A percentile compares a stretch with the other conserved stretches of the same genome.
Evolutionary conservation across 768 basidiomycete species (phyloP).

Genomic region (Phaffia tasmanica): DNA sequence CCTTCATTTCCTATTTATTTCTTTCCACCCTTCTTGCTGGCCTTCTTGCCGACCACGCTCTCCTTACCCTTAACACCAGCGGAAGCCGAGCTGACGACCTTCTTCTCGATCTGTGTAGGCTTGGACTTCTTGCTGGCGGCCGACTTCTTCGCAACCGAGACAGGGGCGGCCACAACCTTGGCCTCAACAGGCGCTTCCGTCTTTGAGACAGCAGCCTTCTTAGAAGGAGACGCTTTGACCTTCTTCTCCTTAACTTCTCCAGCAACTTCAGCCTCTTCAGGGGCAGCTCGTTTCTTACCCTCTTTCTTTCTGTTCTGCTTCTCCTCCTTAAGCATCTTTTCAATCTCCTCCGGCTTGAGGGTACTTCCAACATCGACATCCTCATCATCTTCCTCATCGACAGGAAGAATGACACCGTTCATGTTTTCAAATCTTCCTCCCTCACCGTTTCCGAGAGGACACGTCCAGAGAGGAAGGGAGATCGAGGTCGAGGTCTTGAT

Average conservation of each 20-base stretch:
- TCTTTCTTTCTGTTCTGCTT: conserved; percentile 18
- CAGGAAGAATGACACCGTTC: not conserved
- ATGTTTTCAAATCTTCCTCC: conserved; percentile 50
- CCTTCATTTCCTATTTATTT: not conserved
- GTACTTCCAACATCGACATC: conserved; percentile 10
- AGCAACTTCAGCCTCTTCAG: not conserved
- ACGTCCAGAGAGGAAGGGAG: conserved; percentile 84
- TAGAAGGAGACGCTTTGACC: conserved; percentile 14
- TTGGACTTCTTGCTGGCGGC: conserved; percentile 18
- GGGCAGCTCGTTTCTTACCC: conserved; percentile 6
- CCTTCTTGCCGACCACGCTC: conserved; percentile 30
- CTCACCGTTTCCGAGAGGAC: conserved; percentile 52
- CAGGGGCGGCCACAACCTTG: conserved; percentile 25
- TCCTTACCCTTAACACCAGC: conserved; percentile 26
- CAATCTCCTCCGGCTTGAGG: not conserved
- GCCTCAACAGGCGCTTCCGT: conserved; percentile 42
- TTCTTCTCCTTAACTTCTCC: conserved; percentile 26
- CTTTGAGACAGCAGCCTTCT: conserved; percentile 1
- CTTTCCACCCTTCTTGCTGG: conserved; percentile 9
- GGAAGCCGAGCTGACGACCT: conserved; percentile 25
- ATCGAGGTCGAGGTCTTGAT: conserved; percentile 80
- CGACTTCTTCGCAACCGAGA: conserved; percentile 21
- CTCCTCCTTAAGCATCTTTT: conserved; percentile 2
- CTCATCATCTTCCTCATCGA: conserved; percentile 18
- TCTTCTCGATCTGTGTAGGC: conserved; percentile 17